A percentile compares a stretch with the other conserved stretches of the same genome.
Evolutionary conservation across 2,329 filamentous ascomycete species (phyloP).

Genomic region (Hymenoscyphus repandus): DNA sequence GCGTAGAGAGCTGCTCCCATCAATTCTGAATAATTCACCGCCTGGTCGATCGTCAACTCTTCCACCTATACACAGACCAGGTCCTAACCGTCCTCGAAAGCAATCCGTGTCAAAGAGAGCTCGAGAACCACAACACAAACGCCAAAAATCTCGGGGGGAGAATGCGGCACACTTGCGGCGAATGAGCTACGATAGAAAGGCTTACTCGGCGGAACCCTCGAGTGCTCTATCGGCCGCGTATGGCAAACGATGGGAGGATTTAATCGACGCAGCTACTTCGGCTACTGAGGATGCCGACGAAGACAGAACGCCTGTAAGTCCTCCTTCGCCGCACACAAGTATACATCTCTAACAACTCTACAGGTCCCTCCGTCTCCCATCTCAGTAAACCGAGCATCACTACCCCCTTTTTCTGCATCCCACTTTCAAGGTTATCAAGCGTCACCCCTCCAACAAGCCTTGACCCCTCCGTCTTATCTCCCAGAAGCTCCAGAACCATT

Average conservation of each 20-base stretch:
- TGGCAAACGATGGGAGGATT: conserved; percentile 91
- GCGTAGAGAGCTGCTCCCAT: conserved; percentile 73
- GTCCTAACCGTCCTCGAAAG: conserved; percentile 71
- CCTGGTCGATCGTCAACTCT: conserved; percentile 83
- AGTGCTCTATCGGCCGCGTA: conserved; percentile 47
- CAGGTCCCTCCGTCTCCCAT: conserved; percentile 62
- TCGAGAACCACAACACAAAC: conserved; percentile 72
- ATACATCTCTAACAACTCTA: conserved; percentile 24
- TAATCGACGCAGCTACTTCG: conserved; percentile 90
- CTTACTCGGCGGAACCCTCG: conserved; percentile 78
- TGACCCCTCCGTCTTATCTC: conserved; percentile 73
- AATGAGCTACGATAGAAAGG: conserved; percentile 69
- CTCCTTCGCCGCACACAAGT: neutral
- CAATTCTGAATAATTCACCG: conserved; percentile 75
- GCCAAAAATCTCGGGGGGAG: conserved; percentile 65
- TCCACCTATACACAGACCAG: conserved; percentile 74
- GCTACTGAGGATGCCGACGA: conserved; percentile 88
- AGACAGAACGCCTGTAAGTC: conserved; percentile 80
- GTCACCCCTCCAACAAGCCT: conserved; percentile 82
- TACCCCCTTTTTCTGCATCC: conserved; percentile 54
- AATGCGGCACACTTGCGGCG: conserved; percentile 63
- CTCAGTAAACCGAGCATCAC: conserved; percentile 55
- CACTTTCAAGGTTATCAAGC: conserved; percentile 73
- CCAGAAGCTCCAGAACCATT: conserved; percentile 71
- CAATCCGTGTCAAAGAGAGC: conserved; percentile 79